These are phyloP conservation scores for Mycena floridula DNA, from an alignment of 768 basidiomycete species.

Conservation along the genomic window DNA sequence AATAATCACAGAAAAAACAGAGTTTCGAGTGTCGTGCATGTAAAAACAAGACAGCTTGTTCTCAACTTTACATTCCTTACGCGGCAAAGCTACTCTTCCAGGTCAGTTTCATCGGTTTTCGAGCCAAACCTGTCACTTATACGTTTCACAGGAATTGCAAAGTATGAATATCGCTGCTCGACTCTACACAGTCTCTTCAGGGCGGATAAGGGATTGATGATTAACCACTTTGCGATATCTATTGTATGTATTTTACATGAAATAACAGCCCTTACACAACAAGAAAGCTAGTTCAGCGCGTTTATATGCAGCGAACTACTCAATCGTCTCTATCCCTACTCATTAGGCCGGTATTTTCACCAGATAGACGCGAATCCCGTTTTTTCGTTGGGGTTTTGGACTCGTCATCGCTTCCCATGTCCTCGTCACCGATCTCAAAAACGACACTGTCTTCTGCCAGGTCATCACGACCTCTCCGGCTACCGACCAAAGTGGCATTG, in stretches of 20 bases:
- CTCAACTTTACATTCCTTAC: constrained; percentile 90
- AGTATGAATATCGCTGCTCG: constrained; percentile 94
- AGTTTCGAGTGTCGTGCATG: constrained; percentile 98
- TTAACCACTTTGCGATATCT: constrained; percentile 6
- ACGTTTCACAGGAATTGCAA: constrained; percentile 67
- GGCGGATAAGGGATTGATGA: constrained; percentile 68
- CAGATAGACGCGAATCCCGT: constrained; percentile 37
- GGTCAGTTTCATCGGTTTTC: constrained; percentile 33
- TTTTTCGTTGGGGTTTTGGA: constrained; percentile 40
- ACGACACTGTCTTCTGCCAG: constrained; percentile 70
- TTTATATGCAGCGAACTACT: background rate
- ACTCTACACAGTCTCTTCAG: constrained; percentile 80
- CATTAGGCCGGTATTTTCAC: constrained; percentile 60
- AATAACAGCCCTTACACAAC: constrained; percentile 3
- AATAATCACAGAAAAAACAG: constrained; percentile 77
- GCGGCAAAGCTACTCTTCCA: constrained; percentile 97
- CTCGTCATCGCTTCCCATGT: constrained; percentile 57
- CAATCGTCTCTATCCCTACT: constrained; percentile 8
- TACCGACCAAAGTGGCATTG: constrained; percentile 66
- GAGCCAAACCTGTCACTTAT: background rate
- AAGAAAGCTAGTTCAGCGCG: background rate
- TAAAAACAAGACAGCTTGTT: constrained; percentile 93
- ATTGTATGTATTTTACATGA: constrained; percentile 9
- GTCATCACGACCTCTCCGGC: constrained; percentile 39
- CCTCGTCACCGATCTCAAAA: constrained; percentile 89